Evolutionary conservation across 2,329 filamentous ascomycete genomes (phyloP).

Genomic region (Penicillium palitans): DNA sequence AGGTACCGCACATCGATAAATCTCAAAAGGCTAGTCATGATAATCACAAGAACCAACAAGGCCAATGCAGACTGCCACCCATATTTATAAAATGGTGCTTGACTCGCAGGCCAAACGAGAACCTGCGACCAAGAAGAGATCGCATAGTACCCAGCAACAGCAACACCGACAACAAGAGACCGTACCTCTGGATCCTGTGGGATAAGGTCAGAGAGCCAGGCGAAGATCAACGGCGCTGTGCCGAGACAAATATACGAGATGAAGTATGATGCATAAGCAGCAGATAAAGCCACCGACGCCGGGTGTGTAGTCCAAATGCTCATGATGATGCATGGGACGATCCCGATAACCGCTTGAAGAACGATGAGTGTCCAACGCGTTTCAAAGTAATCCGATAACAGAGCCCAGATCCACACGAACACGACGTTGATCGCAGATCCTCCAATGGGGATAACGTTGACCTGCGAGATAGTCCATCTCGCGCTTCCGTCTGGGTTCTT

Average conservation of each 20-base stretch:
- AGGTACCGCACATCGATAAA: constrained; percentile 49
- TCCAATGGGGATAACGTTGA: constrained; percentile 53
- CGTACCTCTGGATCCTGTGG: constrained; percentile 54
- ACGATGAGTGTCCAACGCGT: constrained; percentile 55
- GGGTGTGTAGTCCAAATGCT: constrained; percentile 55
- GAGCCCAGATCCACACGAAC: constrained; percentile 57
- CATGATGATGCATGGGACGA: constrained; percentile 54
- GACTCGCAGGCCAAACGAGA: constrained; percentile 53
- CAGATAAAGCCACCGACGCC: constrained; percentile 43
- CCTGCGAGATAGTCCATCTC: constrained; percentile 47
- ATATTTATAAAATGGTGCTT: constrained; percentile 53
- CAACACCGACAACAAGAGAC: constrained; percentile 51
- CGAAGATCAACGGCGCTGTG: constrained; percentile 54
- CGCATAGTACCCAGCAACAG: constrained; percentile 53
- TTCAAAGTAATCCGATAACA: constrained; percentile 52
- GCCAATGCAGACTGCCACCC: constrained; percentile 53
- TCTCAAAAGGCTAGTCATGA: constrained; percentile 47
- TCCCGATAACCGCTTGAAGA: constrained; percentile 49
- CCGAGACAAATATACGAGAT: constrained; percentile 52
- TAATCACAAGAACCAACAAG: constrained; percentile 48
- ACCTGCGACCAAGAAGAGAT: constrained; percentile 56
- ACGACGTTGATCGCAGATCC: constrained; percentile 52
- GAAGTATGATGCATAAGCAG: constrained; percentile 56
- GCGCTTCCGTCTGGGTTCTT: constrained; percentile 42
- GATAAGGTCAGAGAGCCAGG: constrained; percentile 54